Evolutionary conservation across 441 rosid genomes (phyloP), one percentile per base, ranked within the genome.

Genomic region (Erodium trifolium): DNA sequence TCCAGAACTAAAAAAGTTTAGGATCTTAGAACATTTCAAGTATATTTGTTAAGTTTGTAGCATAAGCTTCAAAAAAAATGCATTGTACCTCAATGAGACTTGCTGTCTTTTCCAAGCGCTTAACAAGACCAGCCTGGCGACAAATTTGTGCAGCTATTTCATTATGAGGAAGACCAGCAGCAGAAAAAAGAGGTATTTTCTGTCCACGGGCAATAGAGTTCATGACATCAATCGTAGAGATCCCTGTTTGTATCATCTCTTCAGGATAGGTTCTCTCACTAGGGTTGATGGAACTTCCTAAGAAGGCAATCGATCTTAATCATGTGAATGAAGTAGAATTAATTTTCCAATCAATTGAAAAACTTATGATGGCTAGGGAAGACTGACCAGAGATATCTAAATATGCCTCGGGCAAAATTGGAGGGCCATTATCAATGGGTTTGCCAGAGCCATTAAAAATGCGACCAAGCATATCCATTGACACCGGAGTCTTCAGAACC

Each of bases 141-240:
- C 99, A 94, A 73, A 92, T 94, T 78, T 94, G 99, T 76, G 99
- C 99, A 75, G 99, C 99, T 2, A 94, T 94, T 81, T 94, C 98
- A 77, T 92, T 95, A 76, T 95, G 99, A 11, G 98, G 99, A 27
- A 92, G 96, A 88, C 99, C 99, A 67, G 99, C 99, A 81, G 99
- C 99, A 71, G 99, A 95, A 81, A 95, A 95, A 55, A 95, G 93
- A 72, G 99, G 99, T 70, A 92, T 95, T 73, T 95, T 95, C 75
- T 95, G 97, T 71, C 99, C 99, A 74, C 99, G 82, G 74, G 99
- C 99, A 64, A 95, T 92, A 67, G 99, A 95, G 72, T 95, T 95
- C 99, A 95, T 95, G 76, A 92, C 98, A 84, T 95, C 99, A 75
- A 95, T 95, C 35, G 99, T 95, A 49, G 98, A 95, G 77, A 95